These are phyloP conservation scores for Ceratocystis variospora DNA, from an alignment of 2,329 filamentous ascomycete genomes.

Conservation along the genomic window DNA sequence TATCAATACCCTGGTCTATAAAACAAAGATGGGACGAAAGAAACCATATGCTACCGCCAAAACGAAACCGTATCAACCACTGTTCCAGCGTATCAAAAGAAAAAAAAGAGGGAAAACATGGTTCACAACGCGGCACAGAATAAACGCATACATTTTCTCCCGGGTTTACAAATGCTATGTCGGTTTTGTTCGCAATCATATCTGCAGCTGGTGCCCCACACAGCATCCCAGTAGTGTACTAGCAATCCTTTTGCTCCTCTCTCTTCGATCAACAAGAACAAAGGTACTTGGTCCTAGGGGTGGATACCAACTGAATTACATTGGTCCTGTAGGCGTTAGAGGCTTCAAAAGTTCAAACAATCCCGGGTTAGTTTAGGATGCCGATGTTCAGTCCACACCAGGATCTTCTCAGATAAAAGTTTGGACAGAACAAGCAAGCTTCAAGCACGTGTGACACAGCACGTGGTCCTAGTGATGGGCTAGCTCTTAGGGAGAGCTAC, in stretches of 20 bases:
- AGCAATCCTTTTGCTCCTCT: constrained; percentile 1
- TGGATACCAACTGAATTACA: neutral
- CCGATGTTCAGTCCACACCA: neutral
- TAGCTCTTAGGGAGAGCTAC: neutral
- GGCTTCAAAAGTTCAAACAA: constrained; percentile 7
- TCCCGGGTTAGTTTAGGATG: neutral
- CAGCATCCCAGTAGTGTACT: neutral
- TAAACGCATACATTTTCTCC: neutral
- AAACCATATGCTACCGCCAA: neutral
- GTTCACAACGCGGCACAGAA: neutral
- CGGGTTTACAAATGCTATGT: neutral
- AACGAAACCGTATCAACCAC: neutral
- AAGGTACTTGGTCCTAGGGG: neutral
- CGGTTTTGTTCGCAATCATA: neutral
- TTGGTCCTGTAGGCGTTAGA: neutral
- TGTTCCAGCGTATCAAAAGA: neutral
- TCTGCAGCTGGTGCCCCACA: neutral
- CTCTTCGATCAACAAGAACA: neutral
- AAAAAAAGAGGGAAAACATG: neutral
- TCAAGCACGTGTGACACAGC: neutral
- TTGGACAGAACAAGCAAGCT: neutral
- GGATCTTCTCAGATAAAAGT: neutral
- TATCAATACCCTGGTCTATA: constrained; percentile 9
- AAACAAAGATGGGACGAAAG: constrained; percentile 12
- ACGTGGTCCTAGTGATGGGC: neutral